Base-by-base conservation (phyloP, 1,139 yeast genomes). In the Yamadazyma kanchanaburiensis region DNA sequence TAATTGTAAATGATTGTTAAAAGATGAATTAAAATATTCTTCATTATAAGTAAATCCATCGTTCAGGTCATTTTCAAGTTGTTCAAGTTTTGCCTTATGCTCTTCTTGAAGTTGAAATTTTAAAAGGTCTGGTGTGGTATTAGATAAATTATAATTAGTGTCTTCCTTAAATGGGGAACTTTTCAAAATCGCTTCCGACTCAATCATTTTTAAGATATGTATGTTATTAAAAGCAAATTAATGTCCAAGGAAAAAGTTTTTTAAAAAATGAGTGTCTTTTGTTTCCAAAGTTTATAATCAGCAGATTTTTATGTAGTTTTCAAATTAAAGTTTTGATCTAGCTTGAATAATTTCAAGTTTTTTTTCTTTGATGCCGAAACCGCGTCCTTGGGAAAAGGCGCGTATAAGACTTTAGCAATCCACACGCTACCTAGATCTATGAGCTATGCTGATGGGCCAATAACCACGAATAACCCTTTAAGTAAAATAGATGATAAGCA, bases 21-120 rank as follows among this genome's bases (percentile, higher is more conserved):
- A 64, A n/a, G 63, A 48, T 29, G 57, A 58, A 22, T 58, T 58
- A 30, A 62, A 52, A 37, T 26, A 48, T 25, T 33, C 47, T 40
- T 36, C 50, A 38, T 24, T 30, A 27, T 44, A 46, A 17, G 45
- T 41, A 16, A 37, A 32, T 13, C 34, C 37, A 8, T 24, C 34
- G 11, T 23, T 12, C 11, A 22, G 27, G 10, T 25, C 31, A 28
- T 22, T 27, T 15, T 32, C 38, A 18, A 58, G 40, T 22, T 58
- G 65, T 19, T 41, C 42, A 28, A 59, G 27, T 27, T 55, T 56
- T 27, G 40, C 43, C 24, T 68, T 49, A 36, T 59, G 53, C 39
- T 66, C 70, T 38, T 68, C 70, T 42, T 64, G 70, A 23, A 68
- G 53, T 44, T 67, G 74, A 35, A 65, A 67, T 43, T 65, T 66